A percentile compares a stretch with the other conserved stretches of the same genome.
These are phyloP conservation scores for Geotrichum europaeum DNA, from an alignment of 1,139 yeast species.

Conservation along the genomic window DNA sequence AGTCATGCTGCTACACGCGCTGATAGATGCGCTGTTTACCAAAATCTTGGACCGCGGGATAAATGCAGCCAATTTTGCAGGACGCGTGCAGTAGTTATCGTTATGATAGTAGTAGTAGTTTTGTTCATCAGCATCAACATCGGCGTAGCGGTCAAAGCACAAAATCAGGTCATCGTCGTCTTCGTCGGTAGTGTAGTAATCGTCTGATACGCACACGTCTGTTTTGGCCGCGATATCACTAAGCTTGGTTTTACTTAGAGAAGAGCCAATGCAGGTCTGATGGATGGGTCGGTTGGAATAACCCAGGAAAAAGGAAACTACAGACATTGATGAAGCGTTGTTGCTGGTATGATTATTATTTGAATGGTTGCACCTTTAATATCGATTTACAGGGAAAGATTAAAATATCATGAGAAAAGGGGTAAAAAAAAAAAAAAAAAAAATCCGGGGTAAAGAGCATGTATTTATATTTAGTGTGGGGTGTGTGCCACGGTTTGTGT, in stretches of 20 bases:
- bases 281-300: conserved; percentile 3
- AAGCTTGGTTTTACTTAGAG: neutral
- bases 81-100: neutral
- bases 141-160: conserved; percentile 3
- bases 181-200: conserved; percentile 4
- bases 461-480: neutral
- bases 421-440: too few relatives aligned
- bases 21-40: neutral
- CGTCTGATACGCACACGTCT: neutral
- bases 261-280: neutral
- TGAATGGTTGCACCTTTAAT: too few relatives aligned
- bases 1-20: neutral
- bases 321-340: neutral
- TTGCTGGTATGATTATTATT: neutral
- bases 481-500: neutral
- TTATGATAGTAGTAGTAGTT: neutral
- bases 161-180: conserved; percentile 1
- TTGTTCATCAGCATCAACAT: conserved; percentile 9
- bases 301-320: conserved; percentile 8
- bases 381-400: too few relatives aligned
- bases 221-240: neutral
- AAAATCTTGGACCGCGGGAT: neutral
- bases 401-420: too few relatives aligned
- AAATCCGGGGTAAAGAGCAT: neutral
- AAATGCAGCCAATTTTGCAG: neutral